phyloP scores from a whole-genome alignment of 2,329 filamentous ascomycete genomes.

The Fusarium neocosmosporiellum region DNA sequence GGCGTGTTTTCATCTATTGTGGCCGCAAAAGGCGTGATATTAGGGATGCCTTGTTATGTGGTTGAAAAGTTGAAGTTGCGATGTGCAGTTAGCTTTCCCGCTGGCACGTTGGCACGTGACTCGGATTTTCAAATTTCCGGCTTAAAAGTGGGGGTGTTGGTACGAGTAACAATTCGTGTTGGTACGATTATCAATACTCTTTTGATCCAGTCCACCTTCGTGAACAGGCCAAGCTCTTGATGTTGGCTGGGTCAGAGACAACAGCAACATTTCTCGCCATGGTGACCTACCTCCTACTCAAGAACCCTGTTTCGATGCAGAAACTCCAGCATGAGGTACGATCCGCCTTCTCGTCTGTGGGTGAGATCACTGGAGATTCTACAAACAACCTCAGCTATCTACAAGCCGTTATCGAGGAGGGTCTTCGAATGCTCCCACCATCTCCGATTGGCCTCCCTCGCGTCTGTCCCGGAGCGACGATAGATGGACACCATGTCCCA shows the following conservation, averaged over 20 bases:
- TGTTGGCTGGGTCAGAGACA: constrained; percentile 25
- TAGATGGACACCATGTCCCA: constrained; percentile 21
- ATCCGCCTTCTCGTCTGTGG: neutral
- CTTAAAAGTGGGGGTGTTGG: too few species aligned
- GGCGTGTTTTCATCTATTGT: too few species aligned
- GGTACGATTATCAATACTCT: too few species aligned
- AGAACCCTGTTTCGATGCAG: neutral
- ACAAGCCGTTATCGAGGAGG: constrained; percentile 18
- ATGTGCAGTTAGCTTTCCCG: too few species aligned
- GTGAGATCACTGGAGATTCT: constrained; percentile 17
- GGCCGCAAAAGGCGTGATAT: too few species aligned
- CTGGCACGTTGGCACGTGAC: too few species aligned
- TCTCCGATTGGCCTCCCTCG: constrained; percentile 10
- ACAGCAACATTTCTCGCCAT: constrained; percentile 8
- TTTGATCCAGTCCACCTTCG: constrained; percentile 3
- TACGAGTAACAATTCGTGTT: too few species aligned
- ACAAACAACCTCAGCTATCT: constrained; percentile 18
- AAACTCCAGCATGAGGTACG: constrained; percentile 20
- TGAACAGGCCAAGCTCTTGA: constrained; percentile 28
- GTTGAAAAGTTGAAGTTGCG: too few species aligned
- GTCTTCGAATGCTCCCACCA: constrained; percentile 22
- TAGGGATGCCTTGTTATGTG: too few species aligned
- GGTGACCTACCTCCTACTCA: neutral
- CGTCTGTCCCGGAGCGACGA: constrained; percentile 3
- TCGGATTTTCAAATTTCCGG: too few species aligned